Conservation (phyloP, 176 grass and related monocot genomes). For the Bolboschoenus planiculmis region DNA sequence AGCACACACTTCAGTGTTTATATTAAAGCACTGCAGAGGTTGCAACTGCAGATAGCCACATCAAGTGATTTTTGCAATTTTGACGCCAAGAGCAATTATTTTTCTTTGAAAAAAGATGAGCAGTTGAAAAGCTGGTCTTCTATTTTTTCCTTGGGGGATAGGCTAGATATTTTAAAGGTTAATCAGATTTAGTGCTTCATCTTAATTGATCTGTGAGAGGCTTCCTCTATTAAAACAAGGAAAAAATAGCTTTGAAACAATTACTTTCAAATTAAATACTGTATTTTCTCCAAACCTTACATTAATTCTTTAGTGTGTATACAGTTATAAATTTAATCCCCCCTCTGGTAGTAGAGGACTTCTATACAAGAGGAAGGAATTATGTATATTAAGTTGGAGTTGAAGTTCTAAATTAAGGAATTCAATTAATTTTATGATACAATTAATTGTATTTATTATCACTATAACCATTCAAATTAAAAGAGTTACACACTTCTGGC, state of each 20-base stretch:
- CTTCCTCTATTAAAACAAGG: not conserved
- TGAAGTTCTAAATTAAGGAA: not conserved
- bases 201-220: not conserved
- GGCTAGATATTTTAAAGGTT: slow-evolving; percentile 84
- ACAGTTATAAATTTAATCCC: not conserved
- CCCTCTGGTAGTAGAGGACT: not conserved
- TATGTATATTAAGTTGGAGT: not conserved
- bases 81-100: slow-evolving; percentile 42
- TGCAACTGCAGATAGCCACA: slow-evolving; percentile 50
- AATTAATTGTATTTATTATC: not conserved
- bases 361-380: not conserved
- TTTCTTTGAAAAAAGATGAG: slow-evolving; percentile 57
- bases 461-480: not conserved
- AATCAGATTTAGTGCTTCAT: not conserved
- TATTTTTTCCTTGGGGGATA: slow-evolving; percentile 84
- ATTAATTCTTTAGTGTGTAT: not conserved
- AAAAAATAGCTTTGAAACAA: not conserved
- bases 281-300: not conserved
- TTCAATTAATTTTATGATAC: not conserved
- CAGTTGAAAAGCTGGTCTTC: slow-evolving; percentile 47
- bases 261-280: not conserved
- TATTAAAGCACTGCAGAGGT: slow-evolving; percentile 65
- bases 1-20: slow-evolving; percentile 64
- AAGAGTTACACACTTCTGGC: not conserved
- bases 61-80: slow-evolving; percentile 50